A percentile compares a stretch with the other conserved stretches of the same genome.
Evolutionary conservation across 2,329 filamentous ascomycete genomes (phyloP).

Genomic region (Ceratocystiopsis brevicomis): DNA sequence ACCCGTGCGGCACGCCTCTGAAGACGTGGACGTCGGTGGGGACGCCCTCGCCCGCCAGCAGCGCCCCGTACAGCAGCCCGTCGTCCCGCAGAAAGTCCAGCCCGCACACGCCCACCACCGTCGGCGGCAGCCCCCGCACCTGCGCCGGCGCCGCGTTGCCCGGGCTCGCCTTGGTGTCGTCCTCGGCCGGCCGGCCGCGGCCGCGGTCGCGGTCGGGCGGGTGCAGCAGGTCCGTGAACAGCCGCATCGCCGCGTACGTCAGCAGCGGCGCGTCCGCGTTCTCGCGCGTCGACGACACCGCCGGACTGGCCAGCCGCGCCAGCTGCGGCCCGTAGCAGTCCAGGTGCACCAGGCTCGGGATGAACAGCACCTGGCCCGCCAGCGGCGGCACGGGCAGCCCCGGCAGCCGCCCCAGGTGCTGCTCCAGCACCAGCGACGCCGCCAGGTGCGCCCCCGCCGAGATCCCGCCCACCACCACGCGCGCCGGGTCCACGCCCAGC

Average conservation of each 20-base stretch:
- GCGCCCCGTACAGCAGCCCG: conserved; percentile 6
- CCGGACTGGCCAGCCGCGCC: conserved; percentile 23
- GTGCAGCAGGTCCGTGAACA: conserved; percentile 14
- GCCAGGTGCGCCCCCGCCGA: conserved; percentile 16
- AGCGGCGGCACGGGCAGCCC: conserved; percentile 17
- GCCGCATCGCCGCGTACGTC: conserved; percentile 18
- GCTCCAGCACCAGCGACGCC: conserved; percentile 3
- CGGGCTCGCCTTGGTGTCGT: conserved; percentile 21
- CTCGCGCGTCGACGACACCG: conserved; percentile 17
- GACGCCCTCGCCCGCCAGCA: conserved; percentile 5
- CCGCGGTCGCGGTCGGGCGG: too few relatives aligned
- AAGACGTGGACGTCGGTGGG: conserved; percentile 13
- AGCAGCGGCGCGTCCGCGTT: conserved; percentile 25
- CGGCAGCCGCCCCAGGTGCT: conserved; percentile 11
- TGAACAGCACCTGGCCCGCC: conserved; percentile 20
- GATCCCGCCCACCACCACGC: conserved; percentile 20
- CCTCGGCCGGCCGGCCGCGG: conserved; percentile 7
- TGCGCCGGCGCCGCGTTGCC: conserved; percentile 15
- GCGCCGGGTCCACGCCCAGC: conserved; percentile 13
- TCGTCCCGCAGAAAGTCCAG: conserved; percentile 8
- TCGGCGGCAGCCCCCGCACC: conserved; percentile 16
- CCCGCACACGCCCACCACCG: conserved; percentile 5
- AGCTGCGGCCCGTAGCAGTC: conserved; percentile 1
- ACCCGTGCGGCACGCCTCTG: conserved; percentile 9
- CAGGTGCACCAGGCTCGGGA: conserved; percentile 15